Conservation (phyloP, 2,329 filamentous ascomycete species). For the Paecilomyces dactylethromorphus region DNA sequence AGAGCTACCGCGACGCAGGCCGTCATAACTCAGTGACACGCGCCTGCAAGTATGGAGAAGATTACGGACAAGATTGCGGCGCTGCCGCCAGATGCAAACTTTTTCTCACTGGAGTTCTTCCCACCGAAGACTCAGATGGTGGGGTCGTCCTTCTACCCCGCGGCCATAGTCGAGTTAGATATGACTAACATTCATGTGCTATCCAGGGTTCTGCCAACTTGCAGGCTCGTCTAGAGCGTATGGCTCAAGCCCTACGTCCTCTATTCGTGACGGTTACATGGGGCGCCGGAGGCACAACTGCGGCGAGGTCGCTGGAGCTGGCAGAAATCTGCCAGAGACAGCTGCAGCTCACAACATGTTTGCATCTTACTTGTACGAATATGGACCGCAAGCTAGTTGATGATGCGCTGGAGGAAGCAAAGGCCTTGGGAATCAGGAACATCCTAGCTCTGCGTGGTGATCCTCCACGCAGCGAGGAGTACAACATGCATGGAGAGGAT, state of each 20-base stretch:
- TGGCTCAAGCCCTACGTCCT: conserved; percentile 84
- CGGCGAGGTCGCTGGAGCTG: conserved; percentile 83
- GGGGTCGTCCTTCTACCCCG: conserved; percentile 22
- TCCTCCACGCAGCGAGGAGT: conserved; percentile 83
- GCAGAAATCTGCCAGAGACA: conserved; percentile 93
- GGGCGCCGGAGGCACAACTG: conserved; percentile 91
- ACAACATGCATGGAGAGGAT: conserved; percentile 57
- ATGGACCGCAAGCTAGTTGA: conserved; percentile 86
- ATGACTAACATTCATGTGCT: conserved; percentile 16
- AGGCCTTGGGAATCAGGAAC: conserved; percentile 83
- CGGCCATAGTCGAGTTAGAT: conserved; percentile 8
- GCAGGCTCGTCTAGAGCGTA: conserved; percentile 84
- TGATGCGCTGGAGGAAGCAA: conserved; percentile 82
- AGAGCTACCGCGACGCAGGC: neutral
- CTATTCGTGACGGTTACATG: conserved; percentile 97
- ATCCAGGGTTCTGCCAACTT: conserved; percentile 79
- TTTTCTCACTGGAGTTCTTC: conserved; percentile 99
- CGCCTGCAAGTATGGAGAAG: conserved; percentile 58
- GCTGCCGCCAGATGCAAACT: conserved; percentile 70
- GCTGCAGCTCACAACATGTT: conserved; percentile 83
- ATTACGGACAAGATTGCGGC: conserved; percentile 94
- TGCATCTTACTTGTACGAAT: conserved; percentile 96
- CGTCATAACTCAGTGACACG: neutral
- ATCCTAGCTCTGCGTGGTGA: conserved; percentile 89
- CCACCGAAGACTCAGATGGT: conserved; percentile 92